Percentiles rank a stretch among this genome's conserved stretches.
Evolutionary conservation across 768 basidiomycete species (phyloP).

Genomic region (Mycena floridula): DNA sequence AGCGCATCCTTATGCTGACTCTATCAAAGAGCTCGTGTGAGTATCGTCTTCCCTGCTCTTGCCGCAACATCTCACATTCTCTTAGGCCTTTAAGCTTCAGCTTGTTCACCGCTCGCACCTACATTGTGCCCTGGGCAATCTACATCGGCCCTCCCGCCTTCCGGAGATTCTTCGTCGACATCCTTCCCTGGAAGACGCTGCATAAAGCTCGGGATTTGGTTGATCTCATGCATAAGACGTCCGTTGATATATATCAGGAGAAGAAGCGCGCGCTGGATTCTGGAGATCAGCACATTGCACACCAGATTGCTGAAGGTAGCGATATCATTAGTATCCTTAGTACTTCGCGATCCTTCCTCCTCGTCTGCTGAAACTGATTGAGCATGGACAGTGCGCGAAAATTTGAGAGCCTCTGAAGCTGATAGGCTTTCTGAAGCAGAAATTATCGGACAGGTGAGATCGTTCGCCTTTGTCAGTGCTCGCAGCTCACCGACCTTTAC

Average conservation of each 20-base stretch:
- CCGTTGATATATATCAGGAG: conserved; percentile 26
- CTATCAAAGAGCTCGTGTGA: conserved; percentile 9
- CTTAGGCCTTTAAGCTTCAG: background rate
- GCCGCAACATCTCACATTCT: background rate
- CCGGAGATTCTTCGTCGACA: conserved; percentile 25
- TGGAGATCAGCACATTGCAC: conserved; percentile 25
- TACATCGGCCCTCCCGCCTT: conserved; percentile 13
- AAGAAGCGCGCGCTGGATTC: conserved; percentile 28
- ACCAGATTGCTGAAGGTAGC: conserved; percentile 30
- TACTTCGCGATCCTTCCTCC: conserved; percentile 13
- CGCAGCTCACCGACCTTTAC: background rate
- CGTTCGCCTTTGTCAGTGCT: background rate
- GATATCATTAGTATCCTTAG: conserved; percentile 42
- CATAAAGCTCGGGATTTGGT: conserved; percentile 26
- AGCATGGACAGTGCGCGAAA: conserved; percentile 11
- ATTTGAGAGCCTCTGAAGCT: conserved; percentile 9
- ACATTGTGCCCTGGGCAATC: background rate
- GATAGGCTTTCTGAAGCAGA: conserved; percentile 21
- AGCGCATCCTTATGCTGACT: conserved; percentile 9
- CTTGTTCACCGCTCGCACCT: background rate
- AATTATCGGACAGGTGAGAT: conserved; percentile 19
- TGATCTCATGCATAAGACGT: conserved; percentile 27
- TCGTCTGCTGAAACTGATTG: background rate
- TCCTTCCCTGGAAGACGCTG: conserved; percentile 24
- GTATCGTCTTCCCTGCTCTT: conserved; percentile 1